Conservation (phyloP, 108 stramenopile genomes). For the Cyclostephanos tholiformis region DNA sequence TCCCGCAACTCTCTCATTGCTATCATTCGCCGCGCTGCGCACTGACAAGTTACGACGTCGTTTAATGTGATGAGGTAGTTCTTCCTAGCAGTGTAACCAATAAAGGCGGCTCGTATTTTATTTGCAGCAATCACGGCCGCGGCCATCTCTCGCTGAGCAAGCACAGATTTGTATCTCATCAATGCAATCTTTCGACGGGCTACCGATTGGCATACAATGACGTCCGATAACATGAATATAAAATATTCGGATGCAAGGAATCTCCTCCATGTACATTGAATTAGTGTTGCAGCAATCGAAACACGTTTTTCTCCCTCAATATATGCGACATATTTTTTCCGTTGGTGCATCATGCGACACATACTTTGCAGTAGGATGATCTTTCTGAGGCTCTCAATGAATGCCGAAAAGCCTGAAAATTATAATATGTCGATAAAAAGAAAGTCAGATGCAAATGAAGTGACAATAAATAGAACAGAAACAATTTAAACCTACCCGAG, state of each 20-base stretch:
- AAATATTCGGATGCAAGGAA: conserved; percentile 64
- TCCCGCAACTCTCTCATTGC: background rate
- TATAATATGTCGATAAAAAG: background rate
- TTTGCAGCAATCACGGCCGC: conserved; percentile 15
- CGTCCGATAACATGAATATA: conserved; percentile 63
- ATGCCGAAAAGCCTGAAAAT: conserved; percentile 2
- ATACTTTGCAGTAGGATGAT: conserved; percentile 6
- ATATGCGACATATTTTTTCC: background rate
- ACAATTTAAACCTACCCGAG: background rate
- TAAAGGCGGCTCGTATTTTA: background rate
- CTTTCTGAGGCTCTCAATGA: conserved; percentile 1
- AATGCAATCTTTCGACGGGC: conserved; percentile 39
- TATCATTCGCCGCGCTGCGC: conserved; percentile 4
- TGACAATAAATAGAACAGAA: background rate
- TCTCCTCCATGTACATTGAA: conserved; percentile 71
- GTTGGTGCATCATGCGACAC: background rate
- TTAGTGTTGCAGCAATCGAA: conserved; percentile 44
- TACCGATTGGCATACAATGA: conserved; percentile 64
- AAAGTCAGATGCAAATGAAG: background rate
- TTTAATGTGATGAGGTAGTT: background rate
- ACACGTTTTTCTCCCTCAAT: background rate
- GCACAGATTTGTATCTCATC: background rate
- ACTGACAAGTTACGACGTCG: background rate
- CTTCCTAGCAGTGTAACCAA: background rate
- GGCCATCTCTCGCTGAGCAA: background rate